phyloP scores from a whole-genome alignment of 768 basidiomycete species.

The Mycena rosella region DNA sequence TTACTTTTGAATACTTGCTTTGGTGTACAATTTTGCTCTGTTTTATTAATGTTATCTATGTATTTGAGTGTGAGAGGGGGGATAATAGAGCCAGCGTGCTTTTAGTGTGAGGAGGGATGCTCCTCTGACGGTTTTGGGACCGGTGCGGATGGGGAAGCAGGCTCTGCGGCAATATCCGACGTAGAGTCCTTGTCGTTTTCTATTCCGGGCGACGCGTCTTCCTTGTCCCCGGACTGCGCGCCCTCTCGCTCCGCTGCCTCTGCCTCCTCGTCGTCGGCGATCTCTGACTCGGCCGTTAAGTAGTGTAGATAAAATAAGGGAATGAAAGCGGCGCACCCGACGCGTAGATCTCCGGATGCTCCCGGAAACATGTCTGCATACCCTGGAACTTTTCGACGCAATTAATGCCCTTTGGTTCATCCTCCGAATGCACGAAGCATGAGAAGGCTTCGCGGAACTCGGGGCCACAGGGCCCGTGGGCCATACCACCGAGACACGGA shows the following conservation, averaged over 20 bases:
- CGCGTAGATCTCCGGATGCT: conserved; percentile 95
- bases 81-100: conserved; percentile 16
- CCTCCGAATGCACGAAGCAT: conserved; percentile 94
- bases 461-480: conserved; percentile 93
- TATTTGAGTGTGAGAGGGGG: conserved; percentile 14
- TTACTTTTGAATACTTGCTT: conserved; percentile 38
- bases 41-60: conserved; percentile 38
- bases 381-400: conserved; percentile 97
- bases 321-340: conserved; percentile 72
- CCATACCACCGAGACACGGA: conserved; percentile 99
- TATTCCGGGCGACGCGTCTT: too few relatives aligned
- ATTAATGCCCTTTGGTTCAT: conserved; percentile 97
- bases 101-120: conserved; percentile 18
- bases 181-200: neutral
- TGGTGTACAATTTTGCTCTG: conserved; percentile 34
- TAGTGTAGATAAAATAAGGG: neutral
- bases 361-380: conserved; percentile 98
- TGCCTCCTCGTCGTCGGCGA: conserved; percentile 34
- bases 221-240: neutral
- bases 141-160: neutral
- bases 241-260: conserved; percentile 8
- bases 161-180: neutral
- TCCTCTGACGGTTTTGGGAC: conserved; percentile 20
- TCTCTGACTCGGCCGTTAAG: conserved; percentile 21
- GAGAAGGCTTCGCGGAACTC: conserved; percentile 97